Evolutionary conservation across 163 green algal species (phyloP).

Genomic region (Chlamydomonas reinhardtii): DNA sequence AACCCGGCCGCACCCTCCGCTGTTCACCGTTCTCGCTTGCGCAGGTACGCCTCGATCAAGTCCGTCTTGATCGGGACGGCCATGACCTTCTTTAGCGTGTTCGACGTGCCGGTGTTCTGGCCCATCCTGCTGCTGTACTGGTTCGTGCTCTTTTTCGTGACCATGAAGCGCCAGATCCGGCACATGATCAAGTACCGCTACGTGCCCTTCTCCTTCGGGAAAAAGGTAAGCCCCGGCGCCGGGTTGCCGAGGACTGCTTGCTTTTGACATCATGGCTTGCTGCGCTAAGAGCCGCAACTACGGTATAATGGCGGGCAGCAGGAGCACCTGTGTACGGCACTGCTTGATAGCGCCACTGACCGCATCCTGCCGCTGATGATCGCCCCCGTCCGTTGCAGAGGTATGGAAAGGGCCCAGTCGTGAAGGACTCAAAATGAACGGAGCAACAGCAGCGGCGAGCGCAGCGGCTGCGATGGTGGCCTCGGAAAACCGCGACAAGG

Average conservation of each 20-base stretch:
- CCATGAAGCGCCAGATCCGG: conserved; percentile 98
- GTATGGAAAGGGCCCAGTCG: conserved; percentile 38
- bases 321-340: no score
- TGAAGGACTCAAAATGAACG: conserved; percentile 41
- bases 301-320: no score
- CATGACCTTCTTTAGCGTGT: conserved; percentile 95
- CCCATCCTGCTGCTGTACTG: conserved; percentile 99
- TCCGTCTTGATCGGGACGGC: conserved; percentile 87
- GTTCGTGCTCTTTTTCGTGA: conserved; percentile 92
- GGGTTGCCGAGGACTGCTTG: no score
- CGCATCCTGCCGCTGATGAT: no score
- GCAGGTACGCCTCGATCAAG: conserved; percentile 88
- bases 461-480: no score
- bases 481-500: no score
- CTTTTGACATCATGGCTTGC: no score
- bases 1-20: no score
- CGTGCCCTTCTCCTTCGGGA: conserved; percentile 95
- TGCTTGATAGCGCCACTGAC: no score
- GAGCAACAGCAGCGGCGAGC: background rate
- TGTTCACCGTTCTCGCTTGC: no score
- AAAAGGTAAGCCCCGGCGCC: conserved; percentile 88
- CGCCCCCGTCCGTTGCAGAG: background rate
- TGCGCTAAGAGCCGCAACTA: no score
- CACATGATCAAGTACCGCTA: conserved; percentile 99
- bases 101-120: conserved; percentile 99